Evolutionary conservation across 805 yeast species (phyloP).

Genomic region (Soucietia sequanensis): DNA sequence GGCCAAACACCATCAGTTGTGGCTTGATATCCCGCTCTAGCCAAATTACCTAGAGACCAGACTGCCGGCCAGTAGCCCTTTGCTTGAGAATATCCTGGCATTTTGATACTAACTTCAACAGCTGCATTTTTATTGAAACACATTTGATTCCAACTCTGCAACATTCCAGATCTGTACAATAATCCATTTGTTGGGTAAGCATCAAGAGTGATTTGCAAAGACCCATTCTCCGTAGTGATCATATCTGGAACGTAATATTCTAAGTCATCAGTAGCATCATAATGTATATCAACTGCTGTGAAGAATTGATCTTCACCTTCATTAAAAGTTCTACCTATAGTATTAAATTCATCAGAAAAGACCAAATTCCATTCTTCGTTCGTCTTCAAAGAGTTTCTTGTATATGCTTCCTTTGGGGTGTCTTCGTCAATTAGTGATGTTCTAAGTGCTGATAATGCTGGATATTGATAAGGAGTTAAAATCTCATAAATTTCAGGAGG

Average conservation of each 20-base stretch:
- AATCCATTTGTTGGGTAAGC: slow-evolving; percentile 29
- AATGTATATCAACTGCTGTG: slow-evolving; percentile 34
- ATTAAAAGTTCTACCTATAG: slow-evolving; percentile 37
- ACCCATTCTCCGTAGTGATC: slow-evolving; percentile 32
- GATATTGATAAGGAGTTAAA: slow-evolving; percentile 57
- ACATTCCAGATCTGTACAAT: slow-evolving; percentile 34
- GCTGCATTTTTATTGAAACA: slow-evolving; percentile 31
- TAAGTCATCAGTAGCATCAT: slow-evolving; percentile 37
- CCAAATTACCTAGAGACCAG: slow-evolving; percentile 40
- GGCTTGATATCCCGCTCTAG: slow-evolving; percentile 35
- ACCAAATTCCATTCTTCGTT: slow-evolving; percentile 32
- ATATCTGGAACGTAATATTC: slow-evolving; percentile 42
- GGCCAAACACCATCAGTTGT: slow-evolving; percentile 42
- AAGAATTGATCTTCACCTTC: slow-evolving; percentile 40
- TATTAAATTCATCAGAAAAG: slow-evolving; percentile 39
- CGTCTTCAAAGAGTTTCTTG: slow-evolving; percentile 40
- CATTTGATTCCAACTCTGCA: slow-evolving; percentile 35
- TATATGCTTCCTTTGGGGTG: slow-evolving; percentile 55
- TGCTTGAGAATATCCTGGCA: slow-evolving; percentile 31
- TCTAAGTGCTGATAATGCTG: slow-evolving; percentile 57
- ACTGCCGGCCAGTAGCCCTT: slow-evolving; percentile 40
- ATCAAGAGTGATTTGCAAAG: slow-evolving; percentile 29
- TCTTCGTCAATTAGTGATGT: slow-evolving; percentile 67
- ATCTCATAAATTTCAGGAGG: slow-evolving; percentile 30
- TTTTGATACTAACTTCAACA: slow-evolving; percentile 25